These are phyloP conservation scores for Amanita brunnescens DNA, from an alignment of 768 basidiomycete species.

Conservation along the genomic window DNA sequence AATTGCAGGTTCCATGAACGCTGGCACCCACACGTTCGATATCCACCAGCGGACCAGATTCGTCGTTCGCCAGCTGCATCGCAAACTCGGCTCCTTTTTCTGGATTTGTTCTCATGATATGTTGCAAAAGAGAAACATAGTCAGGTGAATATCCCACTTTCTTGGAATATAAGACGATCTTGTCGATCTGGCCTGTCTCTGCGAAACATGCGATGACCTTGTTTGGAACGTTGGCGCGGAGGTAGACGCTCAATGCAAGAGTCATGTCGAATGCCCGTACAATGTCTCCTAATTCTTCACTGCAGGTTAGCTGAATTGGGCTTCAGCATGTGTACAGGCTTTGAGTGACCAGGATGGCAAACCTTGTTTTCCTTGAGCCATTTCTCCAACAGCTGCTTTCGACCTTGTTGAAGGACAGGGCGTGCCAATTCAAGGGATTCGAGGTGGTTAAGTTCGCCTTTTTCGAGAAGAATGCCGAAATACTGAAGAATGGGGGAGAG, in stretches of 20 bases:
- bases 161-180: constrained; percentile 96
- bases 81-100: constrained; percentile 99
- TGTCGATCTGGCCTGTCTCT: constrained; percentile 96
- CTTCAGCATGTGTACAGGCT: neutral
- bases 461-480: constrained; percentile 97
- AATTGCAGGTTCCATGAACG: constrained; percentile 4
- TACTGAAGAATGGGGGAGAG: constrained; percentile 96
- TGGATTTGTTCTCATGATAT: constrained; percentile 92
- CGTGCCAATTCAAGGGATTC: constrained; percentile 94
- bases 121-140: constrained; percentile 86
- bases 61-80: constrained; percentile 89
- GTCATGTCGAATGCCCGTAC: constrained; percentile 95
- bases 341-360: no score
- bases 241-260: constrained; percentile 92
- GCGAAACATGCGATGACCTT: constrained; percentile 99
- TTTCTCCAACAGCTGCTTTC: constrained; percentile 95
- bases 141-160: constrained; percentile 93
- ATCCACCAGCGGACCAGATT: constrained; percentile 86
- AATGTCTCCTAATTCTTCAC: constrained; percentile 96
- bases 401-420: constrained; percentile 91
- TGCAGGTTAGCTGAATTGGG: constrained; percentile 78
- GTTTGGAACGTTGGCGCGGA: constrained; percentile 95
- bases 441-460: constrained; percentile 93
- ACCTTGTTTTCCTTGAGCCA: constrained; percentile 99
- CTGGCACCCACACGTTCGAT: constrained; percentile 60